phyloP scores from a whole-genome alignment of 768 basidiomycete genomes.

The Strobilomyces confusus region DNA sequence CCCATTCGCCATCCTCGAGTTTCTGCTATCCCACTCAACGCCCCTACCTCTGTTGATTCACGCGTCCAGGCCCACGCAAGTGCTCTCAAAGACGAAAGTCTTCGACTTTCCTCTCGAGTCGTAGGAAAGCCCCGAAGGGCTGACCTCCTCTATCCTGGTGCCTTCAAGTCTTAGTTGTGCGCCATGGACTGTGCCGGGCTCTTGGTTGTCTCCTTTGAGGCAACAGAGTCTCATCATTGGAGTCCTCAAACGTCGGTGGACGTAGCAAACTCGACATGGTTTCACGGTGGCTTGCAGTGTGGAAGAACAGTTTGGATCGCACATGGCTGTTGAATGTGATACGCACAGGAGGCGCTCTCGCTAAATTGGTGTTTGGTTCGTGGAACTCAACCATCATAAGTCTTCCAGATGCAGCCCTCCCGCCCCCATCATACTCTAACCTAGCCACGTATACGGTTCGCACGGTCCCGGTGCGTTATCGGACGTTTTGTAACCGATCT shows the following conservation, averaged over 20 bases:
- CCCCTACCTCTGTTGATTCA: slow-evolving; percentile 21
- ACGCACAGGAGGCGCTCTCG: slow-evolving; percentile 35
- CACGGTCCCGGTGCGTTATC: slow-evolving; percentile 28
- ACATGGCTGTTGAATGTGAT: slow-evolving; percentile 25
- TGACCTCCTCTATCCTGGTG: slow-evolving; percentile 44
- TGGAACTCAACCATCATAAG: slow-evolving; percentile 12
- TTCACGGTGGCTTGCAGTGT: slow-evolving; percentile 33
- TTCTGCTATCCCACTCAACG: slow-evolving; percentile 4
- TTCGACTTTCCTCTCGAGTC: slow-evolving; percentile 35
- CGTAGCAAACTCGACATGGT: slow-evolving; percentile 56
- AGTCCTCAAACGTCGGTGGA: slow-evolving; percentile 48
- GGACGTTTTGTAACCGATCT: slow-evolving; percentile 18
- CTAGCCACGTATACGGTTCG: slow-evolving; percentile 37
- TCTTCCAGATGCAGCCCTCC: slow-evolving; percentile 19
- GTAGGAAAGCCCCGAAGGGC: slow-evolving; percentile 14
- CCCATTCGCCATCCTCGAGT: slow-evolving; percentile 30
- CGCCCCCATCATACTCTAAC: slow-evolving; percentile 18
- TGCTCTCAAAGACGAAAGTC: slow-evolving; percentile 40
- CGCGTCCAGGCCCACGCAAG: slow-evolving; percentile 37
- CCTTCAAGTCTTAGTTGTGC: slow-evolving; percentile 47
- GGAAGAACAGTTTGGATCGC: slow-evolving; percentile 21
- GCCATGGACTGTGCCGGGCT: slow-evolving; percentile 44
- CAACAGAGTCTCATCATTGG: slow-evolving; percentile 28
- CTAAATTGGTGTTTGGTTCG: slow-evolving; percentile 8
- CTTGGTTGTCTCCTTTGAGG: slow-evolving; percentile 18